A percentile compares a stretch with the other conserved stretches of the same genome.
phyloP scores from a whole-genome alignment of 1,139 yeast genomes.

The Suzukiozyma palmioleophila region DNA sequence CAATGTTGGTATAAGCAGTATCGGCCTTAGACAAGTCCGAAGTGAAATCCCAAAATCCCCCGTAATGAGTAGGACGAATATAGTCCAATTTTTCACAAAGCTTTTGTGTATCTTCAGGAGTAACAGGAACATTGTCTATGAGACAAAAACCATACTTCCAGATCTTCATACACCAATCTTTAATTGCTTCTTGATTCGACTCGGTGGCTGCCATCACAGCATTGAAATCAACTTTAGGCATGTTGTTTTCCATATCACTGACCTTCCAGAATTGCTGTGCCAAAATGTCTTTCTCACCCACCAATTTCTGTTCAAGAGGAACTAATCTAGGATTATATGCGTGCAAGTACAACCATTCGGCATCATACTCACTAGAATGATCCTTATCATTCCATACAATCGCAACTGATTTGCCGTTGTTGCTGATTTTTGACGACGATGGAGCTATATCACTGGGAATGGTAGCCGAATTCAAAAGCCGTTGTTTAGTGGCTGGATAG shows the following conservation, averaged over 20 bases:
- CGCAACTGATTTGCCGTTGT: slow-evolving; percentile 19
- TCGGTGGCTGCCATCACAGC: slow-evolving; percentile 41
- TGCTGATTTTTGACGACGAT: slow-evolving; percentile 8
- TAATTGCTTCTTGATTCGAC: slow-evolving; percentile 32
- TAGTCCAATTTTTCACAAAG: slow-evolving; percentile 59
- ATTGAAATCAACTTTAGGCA: slow-evolving; percentile 52
- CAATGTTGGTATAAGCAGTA: slow-evolving; percentile 71
- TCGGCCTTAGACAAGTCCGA: slow-evolving; percentile 68
- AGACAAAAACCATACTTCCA: slow-evolving; percentile 62
- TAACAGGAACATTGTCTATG: slow-evolving; percentile 59
- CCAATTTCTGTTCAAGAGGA: slow-evolving; percentile 22
- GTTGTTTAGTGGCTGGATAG: slow-evolving; percentile 58
- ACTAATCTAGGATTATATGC: slow-evolving; percentile 54
- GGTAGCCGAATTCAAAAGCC: slow-evolving; percentile 56
- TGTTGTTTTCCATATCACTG: slow-evolving; percentile 32
- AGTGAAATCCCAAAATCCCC: slow-evolving; percentile 81
- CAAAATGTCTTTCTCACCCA: slow-evolving; percentile 26
- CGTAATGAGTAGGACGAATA: slow-evolving; percentile 71
- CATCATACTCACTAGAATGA: slow-evolving; percentile 46
- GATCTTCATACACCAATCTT: slow-evolving; percentile 58
- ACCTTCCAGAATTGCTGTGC: slow-evolving; percentile 45
- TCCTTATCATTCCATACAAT: slow-evolving; percentile 11
- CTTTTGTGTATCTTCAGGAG: slow-evolving; percentile 57
- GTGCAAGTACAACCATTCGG: slow-evolving; percentile 55
- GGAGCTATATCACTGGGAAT: slow-evolving; percentile 49